Evolutionary conservation across 2,329 filamentous ascomycete genomes (phyloP).

Genomic region (Annulohypoxylon truncatum): DNA sequence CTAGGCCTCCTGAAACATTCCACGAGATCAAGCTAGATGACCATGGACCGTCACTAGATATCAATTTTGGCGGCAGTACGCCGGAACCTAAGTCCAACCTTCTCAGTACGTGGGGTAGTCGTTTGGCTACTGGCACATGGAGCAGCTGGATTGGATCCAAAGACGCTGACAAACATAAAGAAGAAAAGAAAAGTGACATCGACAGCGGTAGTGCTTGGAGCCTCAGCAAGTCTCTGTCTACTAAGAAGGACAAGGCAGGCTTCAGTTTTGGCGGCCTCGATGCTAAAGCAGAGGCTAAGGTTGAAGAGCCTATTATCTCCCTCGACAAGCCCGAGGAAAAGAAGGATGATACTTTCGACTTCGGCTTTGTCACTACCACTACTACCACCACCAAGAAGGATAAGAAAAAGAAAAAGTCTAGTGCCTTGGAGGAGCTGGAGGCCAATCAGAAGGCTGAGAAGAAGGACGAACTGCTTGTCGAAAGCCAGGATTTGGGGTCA

Average conservation of each 20-base stretch:
- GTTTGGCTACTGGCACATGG: slow-evolving; percentile 65
- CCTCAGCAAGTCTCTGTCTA: slow-evolving; percentile 60
- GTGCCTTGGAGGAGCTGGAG: slow-evolving; percentile 53
- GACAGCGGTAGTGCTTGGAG: slow-evolving; percentile 64
- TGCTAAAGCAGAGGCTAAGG: slow-evolving; percentile 49
- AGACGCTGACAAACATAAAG: slow-evolving; percentile 51
- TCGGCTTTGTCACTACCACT: slow-evolving; percentile 39
- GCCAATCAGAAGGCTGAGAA: slow-evolving; percentile 51
- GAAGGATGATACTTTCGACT: slow-evolving; percentile 47
- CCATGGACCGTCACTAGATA: slow-evolving; percentile 65
- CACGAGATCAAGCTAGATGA: slow-evolving; percentile 77
- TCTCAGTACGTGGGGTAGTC: slow-evolving; percentile 70
- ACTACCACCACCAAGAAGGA: slow-evolving; percentile 42
- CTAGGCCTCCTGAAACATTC: slow-evolving; percentile 66
- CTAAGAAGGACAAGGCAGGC: slow-evolving; percentile 60
- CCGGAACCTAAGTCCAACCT: slow-evolving; percentile 54
- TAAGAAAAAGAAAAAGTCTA: slow-evolving; percentile 56
- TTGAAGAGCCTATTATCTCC: slow-evolving; percentile 40
- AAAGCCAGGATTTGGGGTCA: slow-evolving; percentile 42
- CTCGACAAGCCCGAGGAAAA: slow-evolving; percentile 46
- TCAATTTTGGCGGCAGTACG: slow-evolving; percentile 62
- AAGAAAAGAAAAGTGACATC: slow-evolving; percentile 55
- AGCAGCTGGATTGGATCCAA: slow-evolving; percentile 58
- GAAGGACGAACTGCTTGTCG: slow-evolving; percentile 46
- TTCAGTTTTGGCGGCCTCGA: slow-evolving; percentile 63